Evolutionary conservation across 306 rosid genomes (phyloP).

Genomic region (Casuarina cunninghamiana): DNA sequence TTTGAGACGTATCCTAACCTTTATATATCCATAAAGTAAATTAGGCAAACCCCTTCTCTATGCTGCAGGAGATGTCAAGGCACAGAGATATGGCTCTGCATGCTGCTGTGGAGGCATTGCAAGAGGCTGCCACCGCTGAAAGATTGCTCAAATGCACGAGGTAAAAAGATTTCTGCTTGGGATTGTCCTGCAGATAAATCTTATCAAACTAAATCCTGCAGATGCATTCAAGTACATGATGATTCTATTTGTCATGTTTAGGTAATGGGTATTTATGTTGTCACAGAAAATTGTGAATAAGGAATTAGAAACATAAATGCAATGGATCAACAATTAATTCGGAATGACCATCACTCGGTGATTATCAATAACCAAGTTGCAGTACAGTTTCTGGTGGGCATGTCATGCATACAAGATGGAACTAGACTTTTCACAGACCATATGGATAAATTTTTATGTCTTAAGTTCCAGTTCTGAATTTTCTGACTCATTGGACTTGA

Average conservation of each 20-base stretch:
- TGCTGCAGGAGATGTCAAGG: conserved; percentile 31
- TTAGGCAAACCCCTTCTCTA: not conserved
- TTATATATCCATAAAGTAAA: not conserved
- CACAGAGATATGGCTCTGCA: conserved; percentile 28
- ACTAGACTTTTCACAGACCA: not conserved
- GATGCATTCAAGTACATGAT: not conserved
- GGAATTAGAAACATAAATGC: not conserved
- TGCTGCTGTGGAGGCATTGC: conserved; percentile 43
- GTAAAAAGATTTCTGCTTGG: conserved; percentile 1
- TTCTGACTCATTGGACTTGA: not conserved
- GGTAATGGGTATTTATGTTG: not conserved
- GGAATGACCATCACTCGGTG: not conserved
- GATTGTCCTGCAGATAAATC: not conserved
- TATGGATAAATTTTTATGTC: not conserved
- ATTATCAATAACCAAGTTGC: not conserved
- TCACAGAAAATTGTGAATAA: not conserved
- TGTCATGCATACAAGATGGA: not conserved
- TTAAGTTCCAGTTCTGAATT: not conserved
- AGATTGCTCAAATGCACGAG: conserved; percentile 37
- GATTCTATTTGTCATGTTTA: conserved; percentile 1
- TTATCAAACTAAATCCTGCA: not conserved
- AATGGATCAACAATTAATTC: not conserved
- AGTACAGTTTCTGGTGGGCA: not conserved
- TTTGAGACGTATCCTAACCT: not conserved
- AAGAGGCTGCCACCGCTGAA: conserved; percentile 41